Evolutionary conservation across 371 early-diverging fungal species (phyloP).

Genomic region (Basidiobolus meristosporus): DNA sequence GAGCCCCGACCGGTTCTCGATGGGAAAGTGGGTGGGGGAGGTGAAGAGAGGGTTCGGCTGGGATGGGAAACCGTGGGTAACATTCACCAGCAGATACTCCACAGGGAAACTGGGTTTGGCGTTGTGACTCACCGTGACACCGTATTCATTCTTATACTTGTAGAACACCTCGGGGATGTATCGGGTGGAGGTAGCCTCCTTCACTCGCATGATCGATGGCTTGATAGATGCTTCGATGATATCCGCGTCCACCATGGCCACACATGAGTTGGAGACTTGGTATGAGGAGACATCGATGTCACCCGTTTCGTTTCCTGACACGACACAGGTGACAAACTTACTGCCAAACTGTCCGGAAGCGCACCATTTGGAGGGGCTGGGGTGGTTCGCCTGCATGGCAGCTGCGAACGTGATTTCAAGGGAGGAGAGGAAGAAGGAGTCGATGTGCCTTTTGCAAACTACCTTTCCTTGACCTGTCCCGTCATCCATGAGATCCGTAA

Average conservation of each 20-base stretch:
- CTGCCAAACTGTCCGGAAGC: conserved; percentile 64
- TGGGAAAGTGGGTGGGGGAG: conserved; percentile 26
- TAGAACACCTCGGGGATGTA: conserved; percentile 95
- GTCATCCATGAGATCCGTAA: conserved; percentile 85
- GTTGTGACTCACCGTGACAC: conserved; percentile 57
- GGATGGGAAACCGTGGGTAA: conserved; percentile 90
- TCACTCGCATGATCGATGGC: conserved; percentile 76
- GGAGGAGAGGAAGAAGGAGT: conserved; percentile 88
- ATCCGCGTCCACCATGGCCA: conserved; percentile 83
- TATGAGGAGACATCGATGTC: conserved; percentile 78
- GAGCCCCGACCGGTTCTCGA: conserved; percentile 44
- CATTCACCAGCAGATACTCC: conserved; percentile 87
- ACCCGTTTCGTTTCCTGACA: conserved; percentile 64
- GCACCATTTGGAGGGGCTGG: conserved; percentile 49
- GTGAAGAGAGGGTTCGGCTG: conserved; percentile 57
- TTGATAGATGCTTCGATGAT: conserved; percentile 81
- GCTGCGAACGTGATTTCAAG: conserved; percentile 86
- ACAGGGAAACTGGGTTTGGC: conserved; percentile 91
- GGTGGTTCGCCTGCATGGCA: conserved; percentile 66
- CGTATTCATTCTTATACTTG: conserved; percentile 87
- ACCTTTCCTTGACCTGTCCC: conserved; percentile 68
- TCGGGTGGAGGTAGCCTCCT: conserved; percentile 43
- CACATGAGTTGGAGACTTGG: conserved; percentile 82
- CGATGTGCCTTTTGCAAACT: conserved; percentile 66
- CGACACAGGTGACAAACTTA: conserved; percentile 84